Conservation (phyloP, 2,329 filamentous ascomycete genomes). For the Whalleya microplaca region DNA sequence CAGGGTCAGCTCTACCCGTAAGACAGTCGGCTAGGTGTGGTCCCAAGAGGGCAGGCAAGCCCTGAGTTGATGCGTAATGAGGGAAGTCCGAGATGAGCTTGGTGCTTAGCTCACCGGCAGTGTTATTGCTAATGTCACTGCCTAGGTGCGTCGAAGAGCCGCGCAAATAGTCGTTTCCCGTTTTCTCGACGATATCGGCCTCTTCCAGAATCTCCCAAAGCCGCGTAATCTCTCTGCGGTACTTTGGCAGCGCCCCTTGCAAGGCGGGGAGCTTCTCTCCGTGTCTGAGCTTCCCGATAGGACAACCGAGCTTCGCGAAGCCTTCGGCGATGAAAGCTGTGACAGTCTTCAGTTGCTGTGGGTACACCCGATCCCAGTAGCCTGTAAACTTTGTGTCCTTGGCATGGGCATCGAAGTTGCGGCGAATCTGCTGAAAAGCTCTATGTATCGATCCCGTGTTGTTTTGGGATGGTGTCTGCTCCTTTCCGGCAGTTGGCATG, state of each 20-base stretch:
- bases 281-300: constrained; percentile 21
- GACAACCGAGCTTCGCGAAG: constrained; percentile 34
- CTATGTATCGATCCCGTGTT: neutral
- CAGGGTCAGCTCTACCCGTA: too few species aligned
- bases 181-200: constrained; percentile 1
- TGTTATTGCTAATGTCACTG: too few species aligned
- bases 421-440: constrained; percentile 2
- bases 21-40: too few species aligned
- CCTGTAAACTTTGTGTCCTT: neutral
- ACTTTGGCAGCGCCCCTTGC: constrained; percentile 25
- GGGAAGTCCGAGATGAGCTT: too few species aligned
- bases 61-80: too few species aligned
- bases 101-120: too few species aligned
- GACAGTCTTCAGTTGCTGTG: constrained; percentile 34
- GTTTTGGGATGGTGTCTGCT: too few species aligned
- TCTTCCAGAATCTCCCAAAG: constrained; percentile 35
- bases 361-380: constrained; percentile 33
- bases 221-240: constrained; percentile 33
- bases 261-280: constrained; percentile 31
- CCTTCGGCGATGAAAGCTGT: constrained; percentile 38
- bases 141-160: too few species aligned
- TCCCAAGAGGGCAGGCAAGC: too few species aligned
- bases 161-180: too few species aligned
- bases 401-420: constrained; percentile 6
- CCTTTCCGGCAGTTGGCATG: too few species aligned